Base-by-base conservation (phyloP, 805 yeast genomes). In the Wickerhamomyces canadensis region DNA sequence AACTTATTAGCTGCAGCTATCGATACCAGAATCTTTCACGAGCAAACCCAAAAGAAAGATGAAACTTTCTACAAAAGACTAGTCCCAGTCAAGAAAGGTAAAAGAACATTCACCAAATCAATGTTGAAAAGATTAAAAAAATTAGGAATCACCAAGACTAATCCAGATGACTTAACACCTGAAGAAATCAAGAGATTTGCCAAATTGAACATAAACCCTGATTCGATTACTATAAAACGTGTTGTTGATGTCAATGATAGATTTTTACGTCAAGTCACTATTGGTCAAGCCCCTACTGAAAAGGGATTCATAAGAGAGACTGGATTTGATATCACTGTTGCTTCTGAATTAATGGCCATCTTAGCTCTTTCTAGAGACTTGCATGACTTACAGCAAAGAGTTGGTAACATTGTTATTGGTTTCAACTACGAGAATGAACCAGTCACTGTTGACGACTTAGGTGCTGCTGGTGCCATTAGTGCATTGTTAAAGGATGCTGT, bases 191-290 rank as follows among this genome's bases (percentile, higher is more conserved):
- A 68, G 22, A 61, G 58, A 48, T 84, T 84, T 56, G 87, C 78
- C 14, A 73, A 84, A 59, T 67, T 84, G 51, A 79, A 84, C 60
- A 76, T 84, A 44, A 85, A 83, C 55, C 93, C 91, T 13, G 84
- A 78, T 22, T 68, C 89, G 21, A 82, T 84, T 55, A 80, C 88
- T 28, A 78, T 85, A 77, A 82, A 80, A 70, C 71, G 94, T 61
- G 94, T 84, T 31, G 91, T 84, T 43, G 94, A 84, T 61, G 80
- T 84, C 57, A 84, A 84, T 55, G 94, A 84, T 60, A 72, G 94
- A 64, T 78, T 80, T 61, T 66, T 84, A 50, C 71, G 94, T 65
- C 86, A 81, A 35, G 74, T 84, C 48, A 83, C 91, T 31, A 69
- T 84, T 44, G 91, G 91, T 46, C 76, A 84, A 62, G 87, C 88